Evolutionary conservation across 306 rosid species (phyloP).

Genomic region (Vigna angularis): DNA sequence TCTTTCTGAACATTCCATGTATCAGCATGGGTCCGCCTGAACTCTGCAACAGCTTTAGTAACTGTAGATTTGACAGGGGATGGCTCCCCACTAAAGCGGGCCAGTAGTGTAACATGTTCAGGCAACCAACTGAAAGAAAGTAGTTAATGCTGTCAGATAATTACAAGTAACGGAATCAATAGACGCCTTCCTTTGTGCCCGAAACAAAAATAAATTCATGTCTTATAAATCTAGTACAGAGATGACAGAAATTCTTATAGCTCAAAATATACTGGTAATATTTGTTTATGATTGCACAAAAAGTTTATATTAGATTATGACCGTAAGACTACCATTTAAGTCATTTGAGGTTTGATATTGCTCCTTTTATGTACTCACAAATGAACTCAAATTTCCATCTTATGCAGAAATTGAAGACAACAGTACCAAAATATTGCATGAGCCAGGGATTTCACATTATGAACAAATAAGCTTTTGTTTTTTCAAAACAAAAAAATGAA

Average conservation of each 20-base stretch:
- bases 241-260: background rate
- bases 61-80: constrained; percentile 93
- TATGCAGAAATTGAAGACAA: constrained; percentile 39
- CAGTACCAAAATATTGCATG: constrained; percentile 10
- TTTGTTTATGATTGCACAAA: constrained; percentile 10
- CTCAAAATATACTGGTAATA: constrained; percentile 8
- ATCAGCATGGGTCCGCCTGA: constrained; percentile 98
- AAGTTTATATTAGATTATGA: background rate
- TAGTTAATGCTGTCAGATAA: constrained; percentile 35
- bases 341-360: constrained; percentile 14
- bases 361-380: constrained; percentile 12
- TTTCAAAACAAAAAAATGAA: background rate
- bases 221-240: constrained; percentile 14
- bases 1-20: constrained; percentile 98
- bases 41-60: constrained; percentile 98
- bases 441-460: constrained; percentile 19
- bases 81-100: constrained; percentile 91
- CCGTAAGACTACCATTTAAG: constrained; percentile 11
- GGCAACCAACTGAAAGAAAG: constrained; percentile 87
- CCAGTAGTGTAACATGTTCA: constrained; percentile 86
- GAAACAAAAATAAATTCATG: constrained; percentile 7
- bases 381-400: constrained; percentile 25
- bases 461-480: background rate
- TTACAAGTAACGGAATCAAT: constrained; percentile 10
- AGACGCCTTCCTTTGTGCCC: constrained; percentile 24